These are phyloP conservation scores for Barnettozyma siamensis DNA, from an alignment of 805 yeast genomes.

Conservation along the genomic window DNA sequence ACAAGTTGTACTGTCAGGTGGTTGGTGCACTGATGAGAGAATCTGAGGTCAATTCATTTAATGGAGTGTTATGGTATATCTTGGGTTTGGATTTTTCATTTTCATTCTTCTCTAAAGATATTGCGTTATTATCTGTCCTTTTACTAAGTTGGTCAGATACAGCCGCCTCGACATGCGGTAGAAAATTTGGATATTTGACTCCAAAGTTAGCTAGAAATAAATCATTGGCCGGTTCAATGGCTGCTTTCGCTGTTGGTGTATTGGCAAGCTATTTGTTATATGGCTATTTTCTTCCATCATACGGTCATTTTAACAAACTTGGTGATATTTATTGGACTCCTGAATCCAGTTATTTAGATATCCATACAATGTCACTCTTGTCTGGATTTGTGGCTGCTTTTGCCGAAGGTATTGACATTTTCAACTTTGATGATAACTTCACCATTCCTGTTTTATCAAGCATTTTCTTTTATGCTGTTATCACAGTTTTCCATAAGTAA, in stretches of 20 bases:
- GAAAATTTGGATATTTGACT: conserved; percentile 78
- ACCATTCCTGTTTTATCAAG: conserved; percentile 91
- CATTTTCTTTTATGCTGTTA: conserved; percentile 47
- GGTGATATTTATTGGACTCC: conserved; percentile 63
- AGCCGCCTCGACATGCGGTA: conserved; percentile 91
- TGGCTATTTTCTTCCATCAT: conserved; percentile 64
- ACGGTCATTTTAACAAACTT: conserved; percentile 45
- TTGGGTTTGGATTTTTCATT: conserved; percentile 75
- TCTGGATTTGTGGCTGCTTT: conserved; percentile 81
- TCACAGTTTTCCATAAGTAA: conserved; percentile 29
- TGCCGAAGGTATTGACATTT: conserved; percentile 78
- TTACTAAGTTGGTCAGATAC: conserved; percentile 96
- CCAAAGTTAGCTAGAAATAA: conserved; percentile 71
- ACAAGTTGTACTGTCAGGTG: conserved; percentile 54
- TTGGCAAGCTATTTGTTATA: conserved; percentile 62
- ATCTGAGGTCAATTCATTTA: conserved; percentile 62
- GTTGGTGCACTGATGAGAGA: conserved; percentile 86
- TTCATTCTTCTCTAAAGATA: conserved; percentile 68
- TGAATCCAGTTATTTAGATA: conserved; percentile 48
- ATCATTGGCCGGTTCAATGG: conserved; percentile 85
- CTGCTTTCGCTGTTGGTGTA: conserved; percentile 75
- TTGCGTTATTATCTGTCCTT: conserved; percentile 67
- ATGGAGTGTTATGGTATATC: conserved; percentile 87
- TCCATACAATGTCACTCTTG: conserved; percentile 48
- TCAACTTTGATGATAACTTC: conserved; percentile 82